A percentile compares a stretch with the other conserved stretches of the same genome.
Conservation (phyloP, 176 grass and related monocot species). For the Olyra latifolia region DNA sequence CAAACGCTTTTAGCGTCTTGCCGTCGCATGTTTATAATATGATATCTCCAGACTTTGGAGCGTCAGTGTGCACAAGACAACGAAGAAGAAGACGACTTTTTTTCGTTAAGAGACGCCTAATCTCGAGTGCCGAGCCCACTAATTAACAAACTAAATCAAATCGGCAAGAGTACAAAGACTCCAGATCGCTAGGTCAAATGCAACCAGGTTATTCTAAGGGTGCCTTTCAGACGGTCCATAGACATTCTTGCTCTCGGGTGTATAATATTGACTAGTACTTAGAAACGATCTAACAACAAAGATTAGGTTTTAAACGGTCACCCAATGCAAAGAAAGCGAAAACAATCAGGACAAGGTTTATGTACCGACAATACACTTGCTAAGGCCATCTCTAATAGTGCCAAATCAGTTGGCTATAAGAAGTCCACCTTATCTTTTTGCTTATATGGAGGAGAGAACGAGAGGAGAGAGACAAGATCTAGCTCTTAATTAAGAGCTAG, state of each 20-base stretch:
- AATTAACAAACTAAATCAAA: not conserved
- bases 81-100: not conserved
- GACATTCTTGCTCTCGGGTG: constrained; percentile 15
- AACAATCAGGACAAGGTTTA: not conserved
- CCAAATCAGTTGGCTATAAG: too few relatives aligned
- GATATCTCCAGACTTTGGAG: not conserved
- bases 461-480: too few relatives aligned
- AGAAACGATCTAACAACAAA: not conserved
- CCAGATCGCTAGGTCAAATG: constrained; percentile 28
- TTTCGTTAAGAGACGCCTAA: not conserved
- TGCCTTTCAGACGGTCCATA: not conserved
- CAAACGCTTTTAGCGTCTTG: not conserved
- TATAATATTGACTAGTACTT: constrained; percentile 15
- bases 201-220: not conserved
- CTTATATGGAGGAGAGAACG: too few relatives aligned
- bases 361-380: too few relatives aligned
- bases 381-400: too few relatives aligned
- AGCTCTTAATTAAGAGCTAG: too few relatives aligned
- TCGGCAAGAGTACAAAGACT: constrained; percentile 4
- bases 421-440: too few relatives aligned
- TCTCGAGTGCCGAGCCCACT: constrained; percentile 42
- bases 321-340: not conserved
- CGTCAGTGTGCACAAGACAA: not conserved
- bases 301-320: not conserved
- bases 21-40: not conserved